These are phyloP conservation scores for Rhizomucor pusillus DNA, from an alignment of 371 early-diverging fungal genomes.

Conservation along the genomic window DNA sequence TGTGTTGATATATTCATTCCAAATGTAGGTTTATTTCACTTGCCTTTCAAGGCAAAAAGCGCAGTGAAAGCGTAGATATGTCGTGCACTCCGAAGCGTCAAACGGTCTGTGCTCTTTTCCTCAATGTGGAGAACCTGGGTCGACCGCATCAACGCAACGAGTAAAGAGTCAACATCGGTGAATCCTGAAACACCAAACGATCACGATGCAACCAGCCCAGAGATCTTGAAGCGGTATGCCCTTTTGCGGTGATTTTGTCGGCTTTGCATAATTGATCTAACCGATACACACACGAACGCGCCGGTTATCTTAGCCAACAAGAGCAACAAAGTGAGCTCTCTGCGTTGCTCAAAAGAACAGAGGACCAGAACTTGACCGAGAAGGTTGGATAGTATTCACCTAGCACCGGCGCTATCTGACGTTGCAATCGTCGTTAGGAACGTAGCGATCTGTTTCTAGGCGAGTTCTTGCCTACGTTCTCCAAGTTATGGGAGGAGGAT, in stretches of 20 bases:
- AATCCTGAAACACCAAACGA: constrained; percentile 8
- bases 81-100: too few species aligned
- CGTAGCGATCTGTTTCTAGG: constrained; percentile 25
- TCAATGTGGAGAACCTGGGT: constrained; percentile 49
- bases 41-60: too few species aligned
- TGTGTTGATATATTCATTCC: too few species aligned
- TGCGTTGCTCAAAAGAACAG: neutral
- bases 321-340: neutral
- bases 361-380: too few species aligned
- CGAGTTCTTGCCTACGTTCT: constrained; percentile 32
- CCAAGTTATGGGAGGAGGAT: constrained; percentile 23
- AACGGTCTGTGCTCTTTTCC: too few species aligned
- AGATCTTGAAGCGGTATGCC: constrained; percentile 19
- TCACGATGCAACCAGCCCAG: constrained; percentile 13
- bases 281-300: neutral
- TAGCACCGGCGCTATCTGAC: neutral
- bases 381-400: neutral
- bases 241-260: neutral
- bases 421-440: constrained; percentile 20
- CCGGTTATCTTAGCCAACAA: neutral
- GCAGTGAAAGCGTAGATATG: too few species aligned
- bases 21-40: too few species aligned
- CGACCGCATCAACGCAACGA: constrained; percentile 42
- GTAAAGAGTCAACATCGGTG: constrained; percentile 6
- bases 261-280: neutral